Base-by-base conservation (phyloP, 805 yeast genomes). In the Candida maesae region DNA sequence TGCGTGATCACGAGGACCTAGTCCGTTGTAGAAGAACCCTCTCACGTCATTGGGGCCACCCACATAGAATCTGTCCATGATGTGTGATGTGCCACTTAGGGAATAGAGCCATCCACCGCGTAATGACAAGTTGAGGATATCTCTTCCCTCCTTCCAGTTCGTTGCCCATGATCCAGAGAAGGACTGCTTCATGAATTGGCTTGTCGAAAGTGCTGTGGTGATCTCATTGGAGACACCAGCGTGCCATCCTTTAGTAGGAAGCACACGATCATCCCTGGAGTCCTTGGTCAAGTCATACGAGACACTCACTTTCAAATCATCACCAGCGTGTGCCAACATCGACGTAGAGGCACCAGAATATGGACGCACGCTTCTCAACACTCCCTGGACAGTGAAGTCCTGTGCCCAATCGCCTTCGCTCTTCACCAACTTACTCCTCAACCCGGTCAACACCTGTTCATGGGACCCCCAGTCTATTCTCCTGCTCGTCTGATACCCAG, bases 21-120 rank as follows among this genome's bases (percentile, higher is more conserved):
- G 59, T 1, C 86, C 77, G 65, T 81, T 81, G 39, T 73, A 66
- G 25, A 75, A 69, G 55, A 84, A 86, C 1, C 90, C 88, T 42
- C 84, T 69, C 21, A 88, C 77, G 39, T 81, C 83, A 40, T 79
- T 73, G 12, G 80, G 75, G 0, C 96, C 96, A 14, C 96, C 95
- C 33, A 85, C 68, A 55, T 81, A 86, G 59, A 90, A 91, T 49
- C 85, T 74, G 60, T 91, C 99, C 56, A 81, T 73, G 23, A 81
- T 56, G 53, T 84, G 90, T 2, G 71, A 46, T 41, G 46, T 54
- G 44, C 39, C 50, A 13, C 45, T 52, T 19, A 72, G 56, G 40
- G 75, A 66, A 42, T 67, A 63, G 21, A 86, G 65, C 41, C 70
- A 67, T 5, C 95, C 96, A 29, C 74, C 65, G 33, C 72, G 73